These are phyloP conservation scores for Blastomyces parvus DNA, from an alignment of 2,329 filamentous ascomycete species.

Conservation along the genomic window DNA sequence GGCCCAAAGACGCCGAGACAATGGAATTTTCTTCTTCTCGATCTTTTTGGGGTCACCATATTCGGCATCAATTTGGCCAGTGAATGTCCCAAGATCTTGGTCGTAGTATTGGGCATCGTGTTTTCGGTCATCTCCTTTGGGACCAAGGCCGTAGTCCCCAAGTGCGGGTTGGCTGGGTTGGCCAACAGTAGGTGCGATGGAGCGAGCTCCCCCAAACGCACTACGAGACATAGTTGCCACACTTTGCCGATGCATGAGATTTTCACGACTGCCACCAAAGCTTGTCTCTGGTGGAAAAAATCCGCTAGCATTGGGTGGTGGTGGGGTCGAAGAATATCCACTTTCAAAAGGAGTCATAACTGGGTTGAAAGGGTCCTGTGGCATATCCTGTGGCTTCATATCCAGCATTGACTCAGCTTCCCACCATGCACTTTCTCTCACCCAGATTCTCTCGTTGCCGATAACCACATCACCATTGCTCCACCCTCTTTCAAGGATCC, in stretches of 20 bases:
- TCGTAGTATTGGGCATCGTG: slow-evolving; percentile 64
- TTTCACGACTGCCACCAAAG: slow-evolving; percentile 61
- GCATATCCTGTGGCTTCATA: slow-evolving; percentile 56
- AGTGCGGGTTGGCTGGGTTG: slow-evolving; percentile 51
- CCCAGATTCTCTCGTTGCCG: slow-evolving; percentile 88
- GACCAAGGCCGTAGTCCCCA: slow-evolving; percentile 83
- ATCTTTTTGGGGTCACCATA: slow-evolving; percentile 67
- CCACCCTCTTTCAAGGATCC: slow-evolving; percentile 92
- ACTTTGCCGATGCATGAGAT: slow-evolving; percentile 53
- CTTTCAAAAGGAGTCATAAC: slow-evolving; percentile 56
- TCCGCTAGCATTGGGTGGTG: slow-evolving; percentile 42
- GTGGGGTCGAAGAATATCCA: slow-evolving; percentile 55
- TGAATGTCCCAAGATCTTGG: slow-evolving; percentile 54
- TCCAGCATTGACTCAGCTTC: slow-evolving; percentile 95
- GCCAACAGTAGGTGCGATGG: slow-evolving; percentile 44
- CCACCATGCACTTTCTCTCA: slow-evolving; percentile 92
- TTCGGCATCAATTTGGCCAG: slow-evolving; percentile 64
- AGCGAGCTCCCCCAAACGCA: slow-evolving; percentile 43
- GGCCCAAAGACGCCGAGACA: slow-evolving; percentile 67
- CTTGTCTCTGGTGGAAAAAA: slow-evolving; percentile 60
- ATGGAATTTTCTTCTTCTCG: slow-evolving; percentile 56
- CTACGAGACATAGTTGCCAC: slow-evolving; percentile 40
- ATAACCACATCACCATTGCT: slow-evolving; percentile 94
- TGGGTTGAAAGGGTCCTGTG: slow-evolving; percentile 37
- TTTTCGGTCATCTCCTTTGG: slow-evolving; percentile 70